Conservation (phyloP, 2,329 filamentous ascomycete species). For the Colletotrichum theobromicola region DNA sequence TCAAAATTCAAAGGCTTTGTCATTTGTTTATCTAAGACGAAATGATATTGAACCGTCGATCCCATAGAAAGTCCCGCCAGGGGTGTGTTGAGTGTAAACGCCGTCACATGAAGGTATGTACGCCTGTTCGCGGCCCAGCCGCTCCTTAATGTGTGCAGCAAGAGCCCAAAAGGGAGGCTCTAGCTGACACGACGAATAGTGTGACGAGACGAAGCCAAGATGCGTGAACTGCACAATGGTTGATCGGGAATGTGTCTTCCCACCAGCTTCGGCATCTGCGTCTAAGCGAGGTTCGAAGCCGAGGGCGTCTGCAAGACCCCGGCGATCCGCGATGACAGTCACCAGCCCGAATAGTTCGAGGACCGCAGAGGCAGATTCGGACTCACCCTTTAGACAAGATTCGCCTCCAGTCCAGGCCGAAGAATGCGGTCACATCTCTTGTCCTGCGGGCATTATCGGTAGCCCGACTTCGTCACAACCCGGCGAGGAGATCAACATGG, state of each 20-base stretch:
- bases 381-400: too few relatives aligned
- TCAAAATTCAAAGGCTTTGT: background rate
- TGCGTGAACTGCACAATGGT: conserved; percentile 33
- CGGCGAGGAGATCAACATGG: background rate
- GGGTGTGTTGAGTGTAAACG: conserved; percentile 35
- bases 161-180: too few relatives aligned
- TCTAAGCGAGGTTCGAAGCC: too few relatives aligned
- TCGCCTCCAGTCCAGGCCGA: too few relatives aligned
- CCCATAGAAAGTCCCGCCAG: conserved; percentile 34
- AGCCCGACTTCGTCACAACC: too few relatives aligned
- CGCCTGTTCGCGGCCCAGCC: background rate
- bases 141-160: too few relatives aligned
- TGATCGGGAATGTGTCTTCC: conserved; percentile 29
- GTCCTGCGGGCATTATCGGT: too few relatives aligned
- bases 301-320: too few relatives aligned
- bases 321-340: too few relatives aligned
- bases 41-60: background rate
- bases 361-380: background rate
- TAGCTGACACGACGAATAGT: too few relatives aligned
- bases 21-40: background rate
- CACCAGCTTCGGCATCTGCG: background rate
- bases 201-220: conserved; percentile 32
- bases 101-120: conserved; percentile 35
- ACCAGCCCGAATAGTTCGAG: too few relatives aligned
- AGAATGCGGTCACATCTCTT: too few relatives aligned